phyloP scores from a whole-genome alignment of 345 rosid genomes.

The Eutrema heterophyllum region DNA sequence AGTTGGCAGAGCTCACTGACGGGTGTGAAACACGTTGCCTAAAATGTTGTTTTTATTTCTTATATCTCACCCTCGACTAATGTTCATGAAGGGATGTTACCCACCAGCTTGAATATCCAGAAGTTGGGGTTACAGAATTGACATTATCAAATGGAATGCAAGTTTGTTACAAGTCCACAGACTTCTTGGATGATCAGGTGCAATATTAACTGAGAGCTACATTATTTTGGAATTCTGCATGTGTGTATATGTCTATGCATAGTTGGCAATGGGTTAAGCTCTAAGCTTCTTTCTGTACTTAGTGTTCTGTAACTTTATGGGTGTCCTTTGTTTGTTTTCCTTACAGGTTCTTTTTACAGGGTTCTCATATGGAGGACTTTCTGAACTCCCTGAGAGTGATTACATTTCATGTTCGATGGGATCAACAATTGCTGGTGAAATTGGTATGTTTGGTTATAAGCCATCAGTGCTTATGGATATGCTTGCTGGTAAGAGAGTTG shows the following conservation, averaged over 20 bases:
- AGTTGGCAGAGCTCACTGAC: constrained; percentile 1
- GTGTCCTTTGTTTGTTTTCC: constrained; percentile 8
- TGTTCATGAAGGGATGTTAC: constrained; percentile 46
- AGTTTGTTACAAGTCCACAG: constrained; percentile 77
- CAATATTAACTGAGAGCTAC: constrained; percentile 8
- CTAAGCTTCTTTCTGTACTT: not conserved
- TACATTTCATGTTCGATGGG: constrained; percentile 86
- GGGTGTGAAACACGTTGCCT: not conserved
- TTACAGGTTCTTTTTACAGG: constrained; percentile 83
- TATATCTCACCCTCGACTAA: constrained; percentile 28
- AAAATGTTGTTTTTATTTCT: not conserved
- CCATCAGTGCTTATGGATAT: constrained; percentile 83
- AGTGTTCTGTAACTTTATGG: constrained; percentile 10
- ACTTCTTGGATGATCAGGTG: constrained; percentile 93
- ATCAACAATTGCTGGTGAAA: constrained; percentile 84
- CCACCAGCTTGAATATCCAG: constrained; percentile 53
- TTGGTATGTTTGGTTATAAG: constrained; percentile 84
- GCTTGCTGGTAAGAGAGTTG: constrained; percentile 98
- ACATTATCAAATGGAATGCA: constrained; percentile 82
- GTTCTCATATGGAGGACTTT: constrained; percentile 90
- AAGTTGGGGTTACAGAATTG: constrained; percentile 78
- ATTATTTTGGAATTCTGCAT: not conserved
- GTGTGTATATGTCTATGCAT: constrained; percentile 3
- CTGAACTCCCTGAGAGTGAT: constrained; percentile 78
- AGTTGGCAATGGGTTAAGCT: not conserved